These are phyloP conservation scores for Paecilomyces variotii DNA, from an alignment of 2,329 filamentous ascomycete genomes.

Conservation along the genomic window DNA sequence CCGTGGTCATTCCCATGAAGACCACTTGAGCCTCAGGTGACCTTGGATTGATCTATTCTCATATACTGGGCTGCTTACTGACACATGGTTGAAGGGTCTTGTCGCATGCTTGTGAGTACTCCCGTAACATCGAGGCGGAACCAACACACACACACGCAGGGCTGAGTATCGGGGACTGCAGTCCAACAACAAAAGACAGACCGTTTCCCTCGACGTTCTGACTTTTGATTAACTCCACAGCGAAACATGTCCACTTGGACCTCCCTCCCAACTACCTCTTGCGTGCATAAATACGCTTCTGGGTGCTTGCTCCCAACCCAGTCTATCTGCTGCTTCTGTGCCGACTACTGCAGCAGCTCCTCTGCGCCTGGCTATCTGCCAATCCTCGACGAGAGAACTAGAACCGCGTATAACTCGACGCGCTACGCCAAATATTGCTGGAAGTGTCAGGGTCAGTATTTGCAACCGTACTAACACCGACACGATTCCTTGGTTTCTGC, in stretches of 20 bases:
- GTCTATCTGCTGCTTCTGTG: slow-evolving; percentile 8
- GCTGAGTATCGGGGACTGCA: not conserved
- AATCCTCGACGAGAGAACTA: not conserved
- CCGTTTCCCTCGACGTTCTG: not conserved
- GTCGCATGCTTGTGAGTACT: not conserved
- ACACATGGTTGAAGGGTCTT: not conserved
- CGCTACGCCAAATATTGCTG: slow-evolving; percentile 7
- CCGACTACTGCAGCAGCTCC: slow-evolving; percentile 1
- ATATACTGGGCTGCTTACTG: not conserved
- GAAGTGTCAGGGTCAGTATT: slow-evolving; percentile 10
- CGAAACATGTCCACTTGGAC: slow-evolving; percentile 11
- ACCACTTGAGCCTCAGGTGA: not conserved
- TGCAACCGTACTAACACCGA: not conserved
- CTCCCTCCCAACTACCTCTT: slow-evolving; percentile 6
- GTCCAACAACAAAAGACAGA: not conserved
- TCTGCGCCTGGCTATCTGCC: not conserved
- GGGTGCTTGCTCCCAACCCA: slow-evolving; percentile 9
- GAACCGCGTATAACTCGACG: not conserved
- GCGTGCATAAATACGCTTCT: slow-evolving; percentile 13
- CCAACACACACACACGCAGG: not conserved
- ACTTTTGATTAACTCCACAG: not conserved
- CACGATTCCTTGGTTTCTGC: slow-evolving; percentile 2
- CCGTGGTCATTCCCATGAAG: not conserved
- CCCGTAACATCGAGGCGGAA: not conserved
- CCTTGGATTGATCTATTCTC: not conserved